Evolutionary conservation across 805 yeast genomes (phyloP), one percentile per base, ranked within the genome.

Genomic region (Millerozyma miso): DNA sequence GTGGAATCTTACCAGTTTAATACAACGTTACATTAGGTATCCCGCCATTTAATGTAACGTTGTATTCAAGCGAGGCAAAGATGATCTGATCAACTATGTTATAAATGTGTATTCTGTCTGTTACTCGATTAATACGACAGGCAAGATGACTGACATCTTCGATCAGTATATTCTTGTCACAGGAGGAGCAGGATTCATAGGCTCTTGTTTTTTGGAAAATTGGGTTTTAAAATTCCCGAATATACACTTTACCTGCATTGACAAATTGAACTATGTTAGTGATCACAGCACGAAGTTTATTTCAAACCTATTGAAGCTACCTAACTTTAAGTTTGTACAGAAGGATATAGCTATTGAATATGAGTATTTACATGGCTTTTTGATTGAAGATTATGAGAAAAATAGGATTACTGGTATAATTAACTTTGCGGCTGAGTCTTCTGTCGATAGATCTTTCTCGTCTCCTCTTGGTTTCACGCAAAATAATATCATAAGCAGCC

Each of bases 131-230:
- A 6, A 7, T 7, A 6, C 10, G 29, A 7, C n/a, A 32, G 13
- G 17, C 17, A 32, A 14, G 37, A 34, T 16, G n/a, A n/a, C n/a
- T 15, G 20, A 14, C 8, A 12, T 5, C 13, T 34, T 44, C 39
- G 51, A 48, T 4, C 46, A 47, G 38, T 37, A 42, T 36, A 50
- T 75, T 8, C 56, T 77, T 23, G 71, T 78, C 4, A 72, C 82
- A 5, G 83, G 83, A 4, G 82, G 81, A 1, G 77, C 78, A 4
- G 83, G 83, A 1, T 78, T 78, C 46, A 71, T 78, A 45, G 83
- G 81, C 3, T 72, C 79, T 1, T 69, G 77, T 62, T 60, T 73
- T 37, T 60, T 73, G 12, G 59, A 67, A 8, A 55, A 59, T 41
- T 53, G 73, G 40, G 67, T 68, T 1, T 19, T 38, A 3, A 44